Conservation (phyloP, 306 rosid genomes). For the Lathyrus aphaca region DNA sequence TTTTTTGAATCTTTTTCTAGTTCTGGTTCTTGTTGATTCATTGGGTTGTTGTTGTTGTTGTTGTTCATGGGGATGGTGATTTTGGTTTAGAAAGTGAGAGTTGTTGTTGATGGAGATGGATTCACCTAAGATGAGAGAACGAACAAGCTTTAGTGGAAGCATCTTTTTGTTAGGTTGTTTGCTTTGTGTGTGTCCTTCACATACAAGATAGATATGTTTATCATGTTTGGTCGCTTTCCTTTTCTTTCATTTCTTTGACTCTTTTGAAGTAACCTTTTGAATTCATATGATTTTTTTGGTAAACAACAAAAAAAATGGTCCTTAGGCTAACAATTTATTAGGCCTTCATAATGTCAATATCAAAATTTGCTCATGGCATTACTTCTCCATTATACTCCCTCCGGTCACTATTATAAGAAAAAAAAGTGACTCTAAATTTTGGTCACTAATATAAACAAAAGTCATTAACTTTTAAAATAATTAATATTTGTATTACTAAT, state of each 20-base stretch:
- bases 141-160: conserved; percentile 75
- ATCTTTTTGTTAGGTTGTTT: conserved; percentile 32
- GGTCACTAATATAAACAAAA: too few species aligned
- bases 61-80: neutral
- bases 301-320: too few species aligned
- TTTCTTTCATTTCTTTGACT: neutral
- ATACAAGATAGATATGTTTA: neutral
- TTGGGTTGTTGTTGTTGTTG: neutral
- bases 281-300: too few species aligned
- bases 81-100: conserved; percentile 40
- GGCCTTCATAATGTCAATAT: too few species aligned
- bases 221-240: neutral
- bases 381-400: too few species aligned
- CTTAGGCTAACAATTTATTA: too few species aligned
- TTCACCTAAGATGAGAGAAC: conserved; percentile 61
- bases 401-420: too few species aligned
- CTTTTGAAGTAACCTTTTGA: neutral
- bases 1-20: conserved; percentile 42
- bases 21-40: conserved; percentile 30
- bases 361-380: too few species aligned
- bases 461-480: too few species aligned
- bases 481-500: too few species aligned
- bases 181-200: conserved; percentile 31
- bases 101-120: conserved; percentile 57
- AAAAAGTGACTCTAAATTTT: too few species aligned